A percentile compares a stretch with the other conserved stretches of the same genome.
These are phyloP conservation scores for Talaromyces sp. DNA, from an alignment of 2,329 filamentous ascomycete genomes.

Conservation along the genomic window DNA sequence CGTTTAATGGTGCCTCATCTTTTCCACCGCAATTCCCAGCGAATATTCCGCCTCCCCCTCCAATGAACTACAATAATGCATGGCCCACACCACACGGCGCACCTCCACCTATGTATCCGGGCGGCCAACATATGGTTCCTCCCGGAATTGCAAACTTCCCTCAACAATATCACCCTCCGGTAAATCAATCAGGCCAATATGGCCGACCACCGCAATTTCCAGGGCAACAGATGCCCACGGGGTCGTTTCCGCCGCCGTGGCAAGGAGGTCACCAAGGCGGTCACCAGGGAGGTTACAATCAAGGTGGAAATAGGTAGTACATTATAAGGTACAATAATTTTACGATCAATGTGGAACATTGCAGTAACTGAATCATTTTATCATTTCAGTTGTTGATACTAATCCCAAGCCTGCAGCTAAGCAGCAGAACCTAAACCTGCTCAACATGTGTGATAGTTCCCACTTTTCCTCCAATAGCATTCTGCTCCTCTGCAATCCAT, in stretches of 20 bases:
- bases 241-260: conserved; percentile 25
- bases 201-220: conserved; percentile 14
- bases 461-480: neutral
- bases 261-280: conserved; percentile 4
- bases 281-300: conserved; percentile 9
- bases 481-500: conserved; percentile 9
- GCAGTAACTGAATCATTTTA: too few relatives aligned
- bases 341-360: neutral
- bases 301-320: conserved; percentile 1
- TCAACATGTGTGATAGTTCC: conserved; percentile 1
- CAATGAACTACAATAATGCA: conserved; percentile 30
- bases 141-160: conserved; percentile 14
- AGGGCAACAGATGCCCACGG: conserved; percentile 28
- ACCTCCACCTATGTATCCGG: conserved; percentile 24
- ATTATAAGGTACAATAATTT: neutral
- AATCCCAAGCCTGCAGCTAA: neutral
- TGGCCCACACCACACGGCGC: conserved; percentile 34
- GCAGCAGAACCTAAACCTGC: neutral
- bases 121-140: conserved; percentile 15
- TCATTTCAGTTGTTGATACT: too few relatives aligned
- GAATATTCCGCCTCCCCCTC: conserved; percentile 25
- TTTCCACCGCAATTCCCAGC: conserved; percentile 16
- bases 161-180: conserved; percentile 9
- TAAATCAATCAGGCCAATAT: conserved; percentile 14
- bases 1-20: conserved; percentile 7